Conservation (phyloP, 768 basidiomycete species). For the Pulveroboletus ravenelii region DNA sequence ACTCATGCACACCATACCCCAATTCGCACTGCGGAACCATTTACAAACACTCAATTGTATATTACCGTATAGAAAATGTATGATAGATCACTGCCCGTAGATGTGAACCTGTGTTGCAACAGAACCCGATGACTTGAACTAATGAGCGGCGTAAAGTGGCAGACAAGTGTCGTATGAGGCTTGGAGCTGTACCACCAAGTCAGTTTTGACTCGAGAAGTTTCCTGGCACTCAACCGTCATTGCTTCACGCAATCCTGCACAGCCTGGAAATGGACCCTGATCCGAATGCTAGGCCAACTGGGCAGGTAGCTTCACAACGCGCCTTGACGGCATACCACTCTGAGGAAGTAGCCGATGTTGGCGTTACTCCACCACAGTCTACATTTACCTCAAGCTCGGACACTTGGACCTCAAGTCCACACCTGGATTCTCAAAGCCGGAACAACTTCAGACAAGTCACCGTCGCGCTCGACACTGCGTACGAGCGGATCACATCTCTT, state of each 20-base stretch:
- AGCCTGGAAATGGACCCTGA: constrained; percentile 21
- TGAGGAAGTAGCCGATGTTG: constrained; percentile 10
- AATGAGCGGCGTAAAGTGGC: background rate
- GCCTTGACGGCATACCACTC: constrained; percentile 11
- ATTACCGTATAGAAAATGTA: constrained; percentile 9
- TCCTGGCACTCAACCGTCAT: background rate
- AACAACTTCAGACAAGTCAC: constrained; percentile 46
- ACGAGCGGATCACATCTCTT: constrained; percentile 50
- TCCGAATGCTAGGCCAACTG: constrained; percentile 7
- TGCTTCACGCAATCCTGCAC: background rate
- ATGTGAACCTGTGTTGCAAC: background rate
- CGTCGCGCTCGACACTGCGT: constrained; percentile 50
- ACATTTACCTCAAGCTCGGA: constrained; percentile 5
- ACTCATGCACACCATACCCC: constrained; percentile 2
- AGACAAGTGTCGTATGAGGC: background rate
- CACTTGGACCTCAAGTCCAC: constrained; percentile 11
- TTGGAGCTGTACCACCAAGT: background rate
- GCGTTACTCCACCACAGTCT: constrained; percentile 3
- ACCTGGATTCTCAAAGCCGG: constrained; percentile 26
- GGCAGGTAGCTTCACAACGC: constrained; percentile 10
- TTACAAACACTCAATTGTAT: constrained; percentile 10
- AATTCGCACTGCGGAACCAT: constrained; percentile 8
- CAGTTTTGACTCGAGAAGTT: background rate
- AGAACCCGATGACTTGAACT: background rate
- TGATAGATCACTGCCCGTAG: constrained; percentile 6